These are phyloP conservation scores for Phoma herbarum DNA, from an alignment of 2,329 filamentous ascomycete species.

Conservation along the genomic window DNA sequence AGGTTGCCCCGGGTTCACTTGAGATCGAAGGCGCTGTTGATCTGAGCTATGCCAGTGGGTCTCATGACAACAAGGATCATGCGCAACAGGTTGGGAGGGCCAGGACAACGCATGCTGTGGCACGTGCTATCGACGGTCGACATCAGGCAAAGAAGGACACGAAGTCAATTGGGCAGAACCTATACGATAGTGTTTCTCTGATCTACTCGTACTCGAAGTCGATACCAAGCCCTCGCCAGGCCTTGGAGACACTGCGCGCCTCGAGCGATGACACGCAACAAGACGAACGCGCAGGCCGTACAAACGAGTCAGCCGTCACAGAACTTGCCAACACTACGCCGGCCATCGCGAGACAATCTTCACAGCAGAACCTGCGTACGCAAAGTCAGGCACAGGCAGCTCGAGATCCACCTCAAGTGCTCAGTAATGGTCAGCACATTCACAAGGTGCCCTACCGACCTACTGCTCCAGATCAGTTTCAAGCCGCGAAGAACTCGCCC, in stretches of 20 bases:
- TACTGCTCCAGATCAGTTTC: conserved; percentile 13
- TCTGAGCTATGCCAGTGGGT: not conserved
- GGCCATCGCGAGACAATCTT: conserved; percentile 18
- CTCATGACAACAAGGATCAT: not conserved
- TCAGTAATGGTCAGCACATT: conserved; percentile 39
- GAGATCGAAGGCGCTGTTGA: conserved; percentile 31
- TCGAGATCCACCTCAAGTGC: conserved; percentile 23
- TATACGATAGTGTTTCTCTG: conserved; percentile 56
- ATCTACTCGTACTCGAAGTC: conserved; percentile 48
- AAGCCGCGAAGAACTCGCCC: conserved; percentile 4
- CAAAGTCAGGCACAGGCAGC: conserved; percentile 19
- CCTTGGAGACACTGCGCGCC: conserved; percentile 36
- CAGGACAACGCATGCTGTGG: conserved; percentile 15
- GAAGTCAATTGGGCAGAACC: conserved; percentile 69
- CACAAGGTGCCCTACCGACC: conserved; percentile 41
- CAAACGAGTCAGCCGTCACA: conserved; percentile 25
- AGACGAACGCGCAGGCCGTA: not conserved
- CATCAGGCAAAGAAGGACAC: conserved; percentile 60
- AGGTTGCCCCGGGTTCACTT: conserved; percentile 40
- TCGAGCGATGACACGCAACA: not conserved
- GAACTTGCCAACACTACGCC: conserved; percentile 17
- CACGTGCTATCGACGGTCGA: conserved; percentile 32
- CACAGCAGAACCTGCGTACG: conserved; percentile 17
- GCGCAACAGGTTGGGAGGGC: conserved; percentile 1
- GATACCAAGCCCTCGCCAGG: conserved; percentile 35